Evolutionary conservation across 192 early-diverging fungal species (phyloP), one percentile per base, ranked within the genome.

Genomic region (Rhizophagus prolifer): DNA sequence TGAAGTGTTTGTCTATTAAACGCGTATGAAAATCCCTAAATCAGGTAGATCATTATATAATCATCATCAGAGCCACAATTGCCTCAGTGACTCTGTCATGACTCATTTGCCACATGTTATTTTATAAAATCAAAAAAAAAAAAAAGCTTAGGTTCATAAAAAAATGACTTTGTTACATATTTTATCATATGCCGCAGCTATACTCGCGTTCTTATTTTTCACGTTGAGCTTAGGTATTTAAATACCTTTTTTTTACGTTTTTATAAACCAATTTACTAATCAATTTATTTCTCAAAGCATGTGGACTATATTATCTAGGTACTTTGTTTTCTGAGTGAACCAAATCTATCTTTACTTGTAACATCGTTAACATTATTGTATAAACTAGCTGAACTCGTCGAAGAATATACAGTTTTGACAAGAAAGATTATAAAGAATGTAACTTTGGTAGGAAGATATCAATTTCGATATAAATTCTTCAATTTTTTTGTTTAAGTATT

Each of bases 331-430:
- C 10, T 38, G 36, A 44, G 10, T 44, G 41, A 44, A 44, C 10
- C n/a, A 58, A 47, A 69, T 30, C 59, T 54, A 77, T 14, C 2
- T 63, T 50, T 65, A 38, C 46, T 62, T 21, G 31, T 21, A 58
- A 65, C 61, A 19, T 26, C 4, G 23, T 12, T 26, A 34, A 30
- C 23, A 31, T 28, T 31, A 9, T 70, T 38, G 7, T 38, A 38
- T 38, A 38, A 31, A 38, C 65, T 59, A 58, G 78, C 80, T 36
- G 79, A 81, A 21, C 74, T 87, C 75, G 86, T 90, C 1, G 87
- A 93, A 84, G 94, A 95, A 84, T 90, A 95, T 85, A 92, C 94
- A 8, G 92, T 94, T 5, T 69, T 88, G 30, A 91, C 93, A 4
- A 92, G 88, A 81, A 89, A 88, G 72, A 84, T 95, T 70, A 93